These are phyloP conservation scores for Kluyveromyces dobzhanskii DNA, from an alignment of 805 yeast species.

Conservation along the genomic window DNA sequence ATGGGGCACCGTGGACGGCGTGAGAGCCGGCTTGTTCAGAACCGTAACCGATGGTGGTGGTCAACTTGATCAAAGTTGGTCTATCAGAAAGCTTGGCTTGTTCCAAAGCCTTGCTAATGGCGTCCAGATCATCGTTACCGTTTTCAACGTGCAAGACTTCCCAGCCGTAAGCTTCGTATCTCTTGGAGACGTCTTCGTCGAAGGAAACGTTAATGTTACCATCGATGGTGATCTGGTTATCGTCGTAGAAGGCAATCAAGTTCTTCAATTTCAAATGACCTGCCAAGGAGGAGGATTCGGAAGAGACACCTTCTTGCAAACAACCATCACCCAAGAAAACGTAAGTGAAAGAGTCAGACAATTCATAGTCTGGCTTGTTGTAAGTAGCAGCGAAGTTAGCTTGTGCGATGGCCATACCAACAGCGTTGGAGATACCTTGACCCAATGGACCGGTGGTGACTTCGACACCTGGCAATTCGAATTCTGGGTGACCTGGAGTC, in stretches of 20 bases:
- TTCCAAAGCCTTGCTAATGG: constrained; percentile 64
- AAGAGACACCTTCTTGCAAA: constrained; percentile 94
- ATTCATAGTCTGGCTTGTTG: constrained; percentile 74
- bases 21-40: constrained; percentile 79
- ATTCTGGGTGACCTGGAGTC: constrained; percentile 98
- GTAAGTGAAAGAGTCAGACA: constrained; percentile 73
- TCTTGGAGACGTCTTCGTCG: constrained; percentile 81
- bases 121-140: constrained; percentile 72
- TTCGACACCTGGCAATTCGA: constrained; percentile 85
- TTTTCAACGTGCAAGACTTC: constrained; percentile 66
- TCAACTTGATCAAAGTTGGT: constrained; percentile 84
- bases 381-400: constrained; percentile 84
- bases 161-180: constrained; percentile 95
- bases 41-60: constrained; percentile 93
- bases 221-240: constrained; percentile 93
- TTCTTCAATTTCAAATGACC: constrained; percentile 93
- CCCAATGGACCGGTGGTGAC: constrained; percentile 99
- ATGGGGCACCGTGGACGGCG: constrained; percentile 93
- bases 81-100: constrained; percentile 76
- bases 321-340: constrained; percentile 94
- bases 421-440: constrained; percentile 94
- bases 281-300: constrained; percentile 90
- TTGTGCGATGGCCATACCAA: constrained; percentile 94
- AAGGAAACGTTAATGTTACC: constrained; percentile 85
- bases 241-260: constrained; percentile 93